These are phyloP conservation scores for Vigna unguiculata DNA, from an alignment of 306 rosid species.

Conservation along the genomic window DNA sequence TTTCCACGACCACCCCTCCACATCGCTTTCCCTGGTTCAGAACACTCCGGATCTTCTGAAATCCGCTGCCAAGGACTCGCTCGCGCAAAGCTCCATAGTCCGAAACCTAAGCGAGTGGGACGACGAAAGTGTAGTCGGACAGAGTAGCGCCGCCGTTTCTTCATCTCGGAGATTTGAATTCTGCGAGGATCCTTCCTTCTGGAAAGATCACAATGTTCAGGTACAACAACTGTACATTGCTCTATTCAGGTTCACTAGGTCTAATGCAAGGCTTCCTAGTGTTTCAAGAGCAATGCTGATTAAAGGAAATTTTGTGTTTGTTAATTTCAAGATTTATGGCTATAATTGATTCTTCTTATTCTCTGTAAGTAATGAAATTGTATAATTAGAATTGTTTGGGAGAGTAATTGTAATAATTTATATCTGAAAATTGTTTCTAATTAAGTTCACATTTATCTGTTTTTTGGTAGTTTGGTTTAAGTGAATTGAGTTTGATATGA, in stretches of 20 bases:
- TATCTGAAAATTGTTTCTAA: not conserved
- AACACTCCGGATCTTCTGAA: slow-evolving; percentile 72
- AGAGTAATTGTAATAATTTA: not conserved
- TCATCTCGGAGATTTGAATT: slow-evolving; percentile 75
- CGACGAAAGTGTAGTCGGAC: slow-evolving; percentile 51
- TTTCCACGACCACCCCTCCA: slow-evolving; percentile 73
- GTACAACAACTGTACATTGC: slow-evolving; percentile 45
- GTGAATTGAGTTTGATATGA: slow-evolving; percentile 21
- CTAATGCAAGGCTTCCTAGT: not conserved
- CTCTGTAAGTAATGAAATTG: not conserved
- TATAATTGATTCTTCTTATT: not conserved
- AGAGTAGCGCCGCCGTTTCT: slow-evolving; percentile 48
- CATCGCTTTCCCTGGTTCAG: slow-evolving; percentile 53
- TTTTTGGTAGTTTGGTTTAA: slow-evolving; percentile 13
- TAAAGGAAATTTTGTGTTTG: too few relatives aligned
- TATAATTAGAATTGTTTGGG: slow-evolving; percentile 18
- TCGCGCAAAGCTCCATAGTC: slow-evolving; percentile 55
- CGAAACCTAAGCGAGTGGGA: slow-evolving; percentile 62
- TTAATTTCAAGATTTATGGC: slow-evolving; percentile 1
- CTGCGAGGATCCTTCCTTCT: slow-evolving; percentile 85
- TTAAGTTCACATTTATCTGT: not conserved
- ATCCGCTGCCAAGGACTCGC: slow-evolving; percentile 61
- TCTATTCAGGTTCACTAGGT: not conserved
- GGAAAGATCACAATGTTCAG: slow-evolving; percentile 99
- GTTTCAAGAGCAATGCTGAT: not conserved